Evolutionary conservation across 1,139 yeast species (phyloP).

Genomic region (Pichia sp.): DNA sequence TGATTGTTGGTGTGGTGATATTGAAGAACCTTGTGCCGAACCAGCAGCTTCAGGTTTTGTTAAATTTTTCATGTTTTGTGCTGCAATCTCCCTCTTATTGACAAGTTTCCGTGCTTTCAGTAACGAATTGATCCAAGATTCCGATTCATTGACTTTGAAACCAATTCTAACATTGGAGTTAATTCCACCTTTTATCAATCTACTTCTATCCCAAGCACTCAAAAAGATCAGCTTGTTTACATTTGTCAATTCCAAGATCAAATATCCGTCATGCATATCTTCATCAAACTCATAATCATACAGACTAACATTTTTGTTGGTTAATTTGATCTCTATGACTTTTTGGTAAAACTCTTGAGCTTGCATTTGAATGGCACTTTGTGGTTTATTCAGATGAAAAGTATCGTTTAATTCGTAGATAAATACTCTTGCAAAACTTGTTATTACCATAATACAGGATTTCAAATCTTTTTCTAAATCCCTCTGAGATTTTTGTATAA

Average conservation of each 20-base stretch:
- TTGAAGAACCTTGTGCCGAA: background rate
- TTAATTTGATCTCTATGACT: constrained; percentile 45
- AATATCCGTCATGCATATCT: constrained; percentile 46
- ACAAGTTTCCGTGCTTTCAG: constrained; percentile 40
- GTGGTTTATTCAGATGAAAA: constrained; percentile 25
- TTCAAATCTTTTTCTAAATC: constrained; percentile 32
- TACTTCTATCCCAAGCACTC: constrained; percentile 29
- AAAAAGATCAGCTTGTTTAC: constrained; percentile 56
- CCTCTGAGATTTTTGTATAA: constrained; percentile 36
- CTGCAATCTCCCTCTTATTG: constrained; percentile 13
- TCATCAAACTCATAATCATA: constrained; percentile 71
- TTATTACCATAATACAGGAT: constrained; percentile 30
- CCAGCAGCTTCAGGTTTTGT: background rate
- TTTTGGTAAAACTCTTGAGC: constrained; percentile 32
- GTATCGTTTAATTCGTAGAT: constrained; percentile 29
- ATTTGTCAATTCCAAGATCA: constrained; percentile 55
- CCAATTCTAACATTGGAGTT: constrained; percentile 35
- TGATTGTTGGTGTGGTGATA: background rate
- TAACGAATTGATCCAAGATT: constrained; percentile 44
- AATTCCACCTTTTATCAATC: constrained; percentile 31
- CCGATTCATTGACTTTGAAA: constrained; percentile 28
- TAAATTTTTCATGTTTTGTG: background rate
- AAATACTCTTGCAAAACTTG: constrained; percentile 33
- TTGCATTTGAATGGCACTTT: constrained; percentile 26
- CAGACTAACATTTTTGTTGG: constrained; percentile 61